Evolutionary conservation across 148 eudicot species (phyloP).

Genomic region (Cornus kousa): DNA sequence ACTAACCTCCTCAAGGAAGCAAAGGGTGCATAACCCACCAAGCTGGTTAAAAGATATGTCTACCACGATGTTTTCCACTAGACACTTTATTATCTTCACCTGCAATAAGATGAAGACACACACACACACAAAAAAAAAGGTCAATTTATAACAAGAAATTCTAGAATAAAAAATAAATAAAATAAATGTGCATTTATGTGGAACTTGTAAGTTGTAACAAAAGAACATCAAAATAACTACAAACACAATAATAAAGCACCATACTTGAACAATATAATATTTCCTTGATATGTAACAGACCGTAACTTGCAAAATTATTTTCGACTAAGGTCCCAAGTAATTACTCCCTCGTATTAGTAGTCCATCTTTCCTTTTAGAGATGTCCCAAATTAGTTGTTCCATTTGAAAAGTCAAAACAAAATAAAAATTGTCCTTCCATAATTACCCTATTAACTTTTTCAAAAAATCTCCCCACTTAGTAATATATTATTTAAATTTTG

Average conservation of each 20-base stretch:
- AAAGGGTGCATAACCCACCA: constrained; percentile 83
- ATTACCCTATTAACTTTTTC: too few relatives aligned
- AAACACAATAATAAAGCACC: neutral
- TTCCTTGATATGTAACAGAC: neutral
- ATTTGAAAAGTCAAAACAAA: too few relatives aligned
- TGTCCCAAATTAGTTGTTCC: too few relatives aligned
- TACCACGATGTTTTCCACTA: constrained; percentile 73
- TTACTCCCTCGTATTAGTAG: too few relatives aligned
- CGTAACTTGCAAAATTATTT: too few relatives aligned
- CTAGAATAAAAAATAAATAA: neutral
- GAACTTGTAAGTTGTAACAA: too few relatives aligned
- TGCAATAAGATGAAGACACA: constrained; percentile 24
- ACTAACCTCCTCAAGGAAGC: constrained; percentile 76
- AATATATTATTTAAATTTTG: too few relatives aligned
- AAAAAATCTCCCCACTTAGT: too few relatives aligned
- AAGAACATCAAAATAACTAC: neutral
- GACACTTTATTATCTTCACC: constrained; percentile 79
- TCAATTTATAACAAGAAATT: neutral
- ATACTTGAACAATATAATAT: neutral
- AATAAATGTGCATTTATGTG: neutral
- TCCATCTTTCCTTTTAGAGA: too few relatives aligned
- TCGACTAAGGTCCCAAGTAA: too few relatives aligned
- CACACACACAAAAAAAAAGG: neutral
- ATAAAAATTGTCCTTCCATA: too few relatives aligned
- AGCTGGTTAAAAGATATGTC: constrained; percentile 82